phyloP scores from a whole-genome alignment of 1,284 basidiomycete species.

The Cryptococcus sp. region DNA sequence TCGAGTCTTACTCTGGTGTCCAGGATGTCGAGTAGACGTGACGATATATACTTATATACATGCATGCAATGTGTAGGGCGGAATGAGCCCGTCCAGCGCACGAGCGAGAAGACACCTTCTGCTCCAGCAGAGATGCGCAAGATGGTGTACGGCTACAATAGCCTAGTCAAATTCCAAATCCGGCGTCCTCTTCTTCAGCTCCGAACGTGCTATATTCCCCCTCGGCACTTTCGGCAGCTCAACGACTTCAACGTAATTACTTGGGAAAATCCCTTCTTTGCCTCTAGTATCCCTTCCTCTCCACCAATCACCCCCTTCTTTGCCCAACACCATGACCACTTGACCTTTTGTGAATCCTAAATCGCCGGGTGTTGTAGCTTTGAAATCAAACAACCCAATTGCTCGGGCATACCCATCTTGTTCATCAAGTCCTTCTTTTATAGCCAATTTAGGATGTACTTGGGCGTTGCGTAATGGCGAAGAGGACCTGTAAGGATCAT shows the following conservation, averaged over 20 bases:
- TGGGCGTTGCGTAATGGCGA: neutral
- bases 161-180: constrained; percentile 23
- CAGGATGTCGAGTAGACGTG: constrained; percentile 65
- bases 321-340: constrained; percentile 68
- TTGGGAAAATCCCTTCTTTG: constrained; percentile 55
- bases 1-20: constrained; percentile 82
- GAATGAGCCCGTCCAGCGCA: too few relatives aligned
- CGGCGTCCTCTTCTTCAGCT: constrained; percentile 31
- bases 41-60: too few relatives aligned
- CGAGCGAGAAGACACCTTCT: too few relatives aligned
- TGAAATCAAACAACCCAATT: constrained; percentile 73
- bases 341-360: constrained; percentile 80
- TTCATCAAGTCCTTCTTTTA: neutral
- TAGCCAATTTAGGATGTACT: neutral
- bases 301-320: constrained; percentile 76
- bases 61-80: too few relatives aligned
- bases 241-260: constrained; percentile 57
- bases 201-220: constrained; percentile 25
- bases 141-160: too few relatives aligned
- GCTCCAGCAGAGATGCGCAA: too few relatives aligned
- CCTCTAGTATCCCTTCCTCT: constrained; percentile 40
- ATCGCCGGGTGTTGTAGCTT: constrained; percentile 71
- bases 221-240: constrained; percentile 32
- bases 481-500: neutral
- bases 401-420: constrained; percentile 57